A percentile compares a stretch with the other conserved stretches of the same genome.
phyloP scores from a whole-genome alignment of 805 yeast species.

The Cyberlindnera meyerae region DNA sequence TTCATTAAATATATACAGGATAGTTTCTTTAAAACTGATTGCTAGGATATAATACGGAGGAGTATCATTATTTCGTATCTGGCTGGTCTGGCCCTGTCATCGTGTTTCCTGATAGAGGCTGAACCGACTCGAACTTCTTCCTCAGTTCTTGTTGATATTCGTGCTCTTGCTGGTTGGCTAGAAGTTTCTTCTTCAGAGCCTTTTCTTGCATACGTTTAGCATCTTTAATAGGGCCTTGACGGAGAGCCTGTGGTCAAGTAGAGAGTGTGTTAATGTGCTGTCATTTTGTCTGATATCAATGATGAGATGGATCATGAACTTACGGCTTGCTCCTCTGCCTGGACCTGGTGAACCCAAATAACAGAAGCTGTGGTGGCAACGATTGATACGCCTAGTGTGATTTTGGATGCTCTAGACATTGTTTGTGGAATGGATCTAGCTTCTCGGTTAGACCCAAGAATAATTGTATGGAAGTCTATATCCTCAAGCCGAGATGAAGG shows the following conservation, averaged over 20 bases:
- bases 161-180: conserved; percentile 58
- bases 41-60: too few species aligned
- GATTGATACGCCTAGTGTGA: conserved; percentile 60
- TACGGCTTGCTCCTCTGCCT: conserved; percentile 61
- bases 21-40: too few species aligned
- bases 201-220: conserved; percentile 44
- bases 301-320: conserved; percentile 20
- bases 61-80: too few species aligned
- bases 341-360: conserved; percentile 65
- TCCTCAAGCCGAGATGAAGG: too few species aligned
- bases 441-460: too few species aligned
- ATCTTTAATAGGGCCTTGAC: conserved; percentile 83
- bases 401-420: conserved; percentile 76
- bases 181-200: conserved; percentile 28
- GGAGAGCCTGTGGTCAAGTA: conserved; percentile 60
- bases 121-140: conserved; percentile 51
- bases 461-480: too few species aligned
- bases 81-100: conserved; percentile 36
- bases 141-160: conserved; percentile 56
- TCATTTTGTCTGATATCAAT: too few species aligned
- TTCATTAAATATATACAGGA: too few species aligned
- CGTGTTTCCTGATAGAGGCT: conserved; percentile 57
- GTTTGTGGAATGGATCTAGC: too few species aligned
- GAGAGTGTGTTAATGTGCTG: conserved; percentile 12
- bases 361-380: conserved; percentile 54